Conservation (phyloP, 2,329 filamentous ascomycete species). For the Canariomyces notabilis region DNA sequence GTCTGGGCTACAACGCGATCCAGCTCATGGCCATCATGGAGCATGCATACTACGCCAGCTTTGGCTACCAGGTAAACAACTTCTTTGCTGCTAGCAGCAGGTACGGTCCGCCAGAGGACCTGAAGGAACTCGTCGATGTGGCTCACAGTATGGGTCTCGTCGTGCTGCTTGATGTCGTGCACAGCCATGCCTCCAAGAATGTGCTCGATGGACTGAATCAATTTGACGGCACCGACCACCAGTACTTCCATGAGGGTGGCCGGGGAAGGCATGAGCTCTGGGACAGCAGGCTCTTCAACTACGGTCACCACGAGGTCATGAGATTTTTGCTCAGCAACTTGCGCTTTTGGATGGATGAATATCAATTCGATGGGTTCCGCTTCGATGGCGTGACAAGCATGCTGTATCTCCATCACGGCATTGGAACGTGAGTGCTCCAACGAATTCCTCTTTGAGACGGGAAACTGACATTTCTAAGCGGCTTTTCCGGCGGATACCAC, state of each 20-base stretch:
- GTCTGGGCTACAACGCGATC: constrained; percentile 92
- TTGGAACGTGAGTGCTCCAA: constrained; percentile 70
- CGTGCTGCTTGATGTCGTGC: constrained; percentile 90
- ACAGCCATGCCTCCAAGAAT: constrained; percentile 98
- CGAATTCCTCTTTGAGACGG: not conserved
- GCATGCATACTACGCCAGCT: constrained; percentile 98
- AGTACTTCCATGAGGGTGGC: constrained; percentile 86
- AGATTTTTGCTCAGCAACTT: constrained; percentile 95
- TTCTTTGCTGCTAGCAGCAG: constrained; percentile 97
- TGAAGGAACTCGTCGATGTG: constrained; percentile 94
- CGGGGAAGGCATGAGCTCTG: constrained; percentile 88
- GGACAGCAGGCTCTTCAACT: constrained; percentile 97
- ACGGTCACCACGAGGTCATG: constrained; percentile 87
- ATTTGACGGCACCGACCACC: constrained; percentile 91
- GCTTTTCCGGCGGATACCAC: constrained; percentile 96
- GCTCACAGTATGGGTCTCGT: constrained; percentile 87
- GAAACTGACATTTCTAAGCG: constrained; percentile 48
- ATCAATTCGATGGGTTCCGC: constrained; percentile 91
- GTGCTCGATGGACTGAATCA: constrained; percentile 90
- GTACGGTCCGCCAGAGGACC: constrained; percentile 86
- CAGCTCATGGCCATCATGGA: constrained; percentile 99
- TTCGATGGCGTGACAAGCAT: constrained; percentile 99
- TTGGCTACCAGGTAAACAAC: constrained; percentile 97
- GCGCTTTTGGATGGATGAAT: constrained; percentile 99
- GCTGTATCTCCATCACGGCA: constrained; percentile 93